Conservation (phyloP, 257 asterid species). For the Jacaranda mimosifolia region DNA sequence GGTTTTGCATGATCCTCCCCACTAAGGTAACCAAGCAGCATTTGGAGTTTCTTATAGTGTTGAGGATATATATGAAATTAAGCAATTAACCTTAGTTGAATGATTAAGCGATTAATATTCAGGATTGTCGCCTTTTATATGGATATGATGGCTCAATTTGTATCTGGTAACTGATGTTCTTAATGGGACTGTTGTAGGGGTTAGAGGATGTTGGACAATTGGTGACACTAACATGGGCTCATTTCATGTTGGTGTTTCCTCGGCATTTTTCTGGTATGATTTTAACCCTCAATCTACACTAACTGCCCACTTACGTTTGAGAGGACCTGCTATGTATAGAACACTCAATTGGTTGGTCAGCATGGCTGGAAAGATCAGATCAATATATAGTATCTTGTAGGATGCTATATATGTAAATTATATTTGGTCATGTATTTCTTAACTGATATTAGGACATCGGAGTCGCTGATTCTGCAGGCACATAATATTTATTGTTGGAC, state of each 20-base stretch:
- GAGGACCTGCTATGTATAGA: constrained; percentile 30
- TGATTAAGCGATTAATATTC: constrained; percentile 12
- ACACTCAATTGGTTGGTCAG: constrained; percentile 1
- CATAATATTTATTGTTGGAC: constrained; percentile 5
- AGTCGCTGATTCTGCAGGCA: not conserved
- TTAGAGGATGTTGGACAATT: constrained; percentile 50
- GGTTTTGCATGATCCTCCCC: constrained; percentile 50
- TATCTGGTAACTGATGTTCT: constrained; percentile 43
- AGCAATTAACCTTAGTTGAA: constrained; percentile 32
- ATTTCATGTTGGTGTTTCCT: constrained; percentile 63
- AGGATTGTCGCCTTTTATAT: constrained; percentile 33
- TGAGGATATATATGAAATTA: constrained; percentile 27
- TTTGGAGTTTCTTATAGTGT: constrained; percentile 30
- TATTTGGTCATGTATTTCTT: not conserved
- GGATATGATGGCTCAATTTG: constrained; percentile 39
- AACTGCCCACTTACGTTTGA: constrained; percentile 34
- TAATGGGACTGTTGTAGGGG: constrained; percentile 51
- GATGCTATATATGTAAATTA: not conserved
- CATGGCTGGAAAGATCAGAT: constrained; percentile 7
- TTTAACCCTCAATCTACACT: constrained; percentile 38
- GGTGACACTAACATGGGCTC: constrained; percentile 58
- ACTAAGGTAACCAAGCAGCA: constrained; percentile 60
- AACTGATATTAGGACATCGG: constrained; percentile 1
- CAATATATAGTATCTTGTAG: not conserved
- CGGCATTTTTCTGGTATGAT: constrained; percentile 54